Base-by-base conservation (phyloP, 2,329 filamentous ascomycete genomes). In the Aspergillus sp. region DNA sequence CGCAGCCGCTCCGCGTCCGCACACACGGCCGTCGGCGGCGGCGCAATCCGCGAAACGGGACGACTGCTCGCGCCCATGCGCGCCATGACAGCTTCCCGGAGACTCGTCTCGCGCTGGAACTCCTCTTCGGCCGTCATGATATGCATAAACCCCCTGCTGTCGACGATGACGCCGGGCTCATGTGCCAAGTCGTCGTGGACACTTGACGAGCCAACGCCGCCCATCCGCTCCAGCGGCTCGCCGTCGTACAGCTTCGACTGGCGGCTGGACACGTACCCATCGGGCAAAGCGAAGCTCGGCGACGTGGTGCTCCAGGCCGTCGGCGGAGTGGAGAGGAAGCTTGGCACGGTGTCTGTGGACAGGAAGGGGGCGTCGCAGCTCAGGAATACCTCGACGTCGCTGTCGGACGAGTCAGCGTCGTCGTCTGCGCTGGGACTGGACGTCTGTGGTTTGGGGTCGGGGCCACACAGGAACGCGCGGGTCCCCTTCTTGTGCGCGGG, bases 11-110 rank as follows among this genome's bases (percentile, higher is more conserved):
- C 16, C 3, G 17, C 2, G 36, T 4, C 20, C 13, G n/a, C 17
- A 33, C 11, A 36, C 46, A 19, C 44, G 17, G 16, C 20, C 19
- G 40, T n/a, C 16, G 40, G 40, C 7, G 40, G 40, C 40, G 40
- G 16, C 19, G 40, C 19, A 17, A 42, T 20, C 11, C 35, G 35
- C 35, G 35, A n/a, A 5, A n/a, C 14, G 16, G 40, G 40, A 10
- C 19, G 16, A 42, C 19, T 42, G 5, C 58, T 56, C 1, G 64
- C 51, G n/a, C 36, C 50, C 64, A 66, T 65, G 45, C 60, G 64
- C 16, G 63, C 59, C 35, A 58, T 52, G 9, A 66, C 64, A 2
- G 63, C 64, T 10, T 60, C 54, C 30, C 62, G 60, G 4, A 66
- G 48, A 24, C 58, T 50, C 4, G 55, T 19, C 6, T 57, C 50